A percentile compares a stretch with the other conserved stretches of the same genome.
These are phyloP conservation scores for Phytophthora multivora DNA, from an alignment of 352 stramenopile species.

Conservation along the genomic window DNA sequence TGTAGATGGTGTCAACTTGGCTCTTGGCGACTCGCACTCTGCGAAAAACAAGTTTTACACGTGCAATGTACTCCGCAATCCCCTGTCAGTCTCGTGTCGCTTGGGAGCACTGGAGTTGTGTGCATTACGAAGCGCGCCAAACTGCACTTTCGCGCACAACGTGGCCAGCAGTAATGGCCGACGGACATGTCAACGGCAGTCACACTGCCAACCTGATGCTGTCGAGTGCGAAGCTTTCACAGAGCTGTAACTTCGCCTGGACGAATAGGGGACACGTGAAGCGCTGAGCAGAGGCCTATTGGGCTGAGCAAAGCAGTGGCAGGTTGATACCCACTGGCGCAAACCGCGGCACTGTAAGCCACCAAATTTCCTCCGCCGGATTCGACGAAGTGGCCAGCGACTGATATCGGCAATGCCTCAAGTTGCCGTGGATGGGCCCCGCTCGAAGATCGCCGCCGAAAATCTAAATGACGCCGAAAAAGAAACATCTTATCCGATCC, in stretches of 20 bases:
- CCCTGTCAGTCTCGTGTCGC: too few relatives aligned
- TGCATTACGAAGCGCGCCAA: constrained; percentile 10
- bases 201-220: neutral
- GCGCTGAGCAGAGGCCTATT: constrained; percentile 9
- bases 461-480: constrained; percentile 23
- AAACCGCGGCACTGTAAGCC: neutral
- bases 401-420: constrained; percentile 26
- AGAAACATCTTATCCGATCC: constrained; percentile 16
- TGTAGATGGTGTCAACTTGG: neutral
- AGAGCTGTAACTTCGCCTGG: too few relatives aligned
- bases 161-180: constrained; percentile 18
- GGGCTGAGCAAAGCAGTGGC: neutral
- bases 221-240: too few relatives aligned
- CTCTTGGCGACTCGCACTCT: neutral
- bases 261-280: constrained; percentile 8
- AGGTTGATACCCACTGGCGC: neutral
- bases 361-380: constrained; percentile 3
- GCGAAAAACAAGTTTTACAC: neutral
- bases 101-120: constrained; percentile 6
- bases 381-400: constrained; percentile 5
- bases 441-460: constrained; percentile 17
- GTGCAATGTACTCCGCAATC: too few relatives aligned
- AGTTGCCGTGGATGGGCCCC: constrained; percentile 25
- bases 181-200: constrained; percentile 10
- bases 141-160: constrained; percentile 1